phyloP scores from a whole-genome alignment of 2,329 filamentous ascomycete genomes.

The Arthroderma sp. region DNA sequence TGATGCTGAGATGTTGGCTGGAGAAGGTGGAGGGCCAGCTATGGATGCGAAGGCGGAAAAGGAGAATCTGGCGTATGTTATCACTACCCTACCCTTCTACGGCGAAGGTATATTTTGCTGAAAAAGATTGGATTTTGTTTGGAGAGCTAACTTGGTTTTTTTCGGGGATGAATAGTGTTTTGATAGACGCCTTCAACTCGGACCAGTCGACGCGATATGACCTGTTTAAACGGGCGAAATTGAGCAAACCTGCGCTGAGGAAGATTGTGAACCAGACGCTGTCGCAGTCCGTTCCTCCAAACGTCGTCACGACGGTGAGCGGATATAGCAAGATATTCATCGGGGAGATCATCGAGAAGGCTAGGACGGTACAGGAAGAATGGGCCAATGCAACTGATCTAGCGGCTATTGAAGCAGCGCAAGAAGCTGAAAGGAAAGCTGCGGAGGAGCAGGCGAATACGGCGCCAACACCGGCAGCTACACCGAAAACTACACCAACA shows the following conservation, averaged over 20 bases:
- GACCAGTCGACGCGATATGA: conserved; percentile 37
- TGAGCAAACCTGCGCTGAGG: conserved; percentile 38
- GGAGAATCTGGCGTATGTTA: conserved; percentile 36
- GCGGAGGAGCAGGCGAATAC: conserved; percentile 8
- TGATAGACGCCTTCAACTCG: conserved; percentile 35
- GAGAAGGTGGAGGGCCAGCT: conserved; percentile 32
- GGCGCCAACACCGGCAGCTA: background rate
- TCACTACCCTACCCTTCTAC: conserved; percentile 1
- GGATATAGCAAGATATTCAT: conserved; percentile 55
- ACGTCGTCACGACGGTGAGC: conserved; percentile 50
- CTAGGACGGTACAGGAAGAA: conserved; percentile 47
- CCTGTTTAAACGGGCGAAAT: conserved; percentile 36
- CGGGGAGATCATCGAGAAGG: conserved; percentile 52
- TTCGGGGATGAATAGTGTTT: conserved; percentile 18
- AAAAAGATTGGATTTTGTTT: background rate
- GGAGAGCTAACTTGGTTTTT: conserved; percentile 8
- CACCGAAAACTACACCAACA: background rate
- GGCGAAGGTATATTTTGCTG: background rate
- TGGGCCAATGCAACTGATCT: conserved; percentile 38
- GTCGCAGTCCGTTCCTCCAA: conserved; percentile 51
- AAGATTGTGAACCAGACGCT: conserved; percentile 54
- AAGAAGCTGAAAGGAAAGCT: conserved; percentile 38
- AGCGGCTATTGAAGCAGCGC: conserved; percentile 39
- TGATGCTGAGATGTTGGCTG: conserved; percentile 35
- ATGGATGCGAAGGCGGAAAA: conserved; percentile 39